Conservation (phyloP, 2,329 filamentous ascomycete species). For the Stenocarpella maydis region DNA sequence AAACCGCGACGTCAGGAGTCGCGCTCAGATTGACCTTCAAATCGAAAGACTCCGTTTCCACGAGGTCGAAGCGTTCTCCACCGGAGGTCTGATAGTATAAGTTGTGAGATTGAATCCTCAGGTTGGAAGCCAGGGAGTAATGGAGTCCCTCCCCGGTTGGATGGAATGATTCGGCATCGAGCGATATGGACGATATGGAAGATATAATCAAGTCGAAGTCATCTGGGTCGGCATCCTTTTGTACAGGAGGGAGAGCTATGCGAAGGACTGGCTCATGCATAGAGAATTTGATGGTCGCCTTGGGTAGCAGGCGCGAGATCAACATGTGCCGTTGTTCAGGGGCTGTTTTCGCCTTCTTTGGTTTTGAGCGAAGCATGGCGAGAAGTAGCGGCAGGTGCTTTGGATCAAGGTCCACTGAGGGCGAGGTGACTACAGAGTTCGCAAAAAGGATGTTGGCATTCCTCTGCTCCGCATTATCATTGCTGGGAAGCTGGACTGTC, state of each 20-base stretch:
- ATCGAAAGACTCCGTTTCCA: constrained; percentile 88
- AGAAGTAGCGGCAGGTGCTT: constrained; percentile 88
- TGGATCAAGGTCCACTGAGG: constrained; percentile 91
- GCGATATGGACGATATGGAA: constrained; percentile 89
- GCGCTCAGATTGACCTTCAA: constrained; percentile 86
- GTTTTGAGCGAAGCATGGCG: constrained; percentile 72
- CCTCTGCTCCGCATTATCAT: constrained; percentile 78
- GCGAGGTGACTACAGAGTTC: constrained; percentile 95
- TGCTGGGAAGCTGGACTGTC: constrained; percentile 80
- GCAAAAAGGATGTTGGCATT: constrained; percentile 97
- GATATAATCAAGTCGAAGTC: constrained; percentile 97
- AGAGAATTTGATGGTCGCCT: constrained; percentile 93
- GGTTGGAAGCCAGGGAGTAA: constrained; percentile 84
- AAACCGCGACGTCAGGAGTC: constrained; percentile 83
- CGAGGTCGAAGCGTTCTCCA: constrained; percentile 83
- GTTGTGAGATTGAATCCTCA: constrained; percentile 84
- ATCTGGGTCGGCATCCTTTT: constrained; percentile 69
- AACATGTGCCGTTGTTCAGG: constrained; percentile 66
- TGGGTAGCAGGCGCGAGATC: constrained; percentile 90
- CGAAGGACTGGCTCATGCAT: constrained; percentile 95
- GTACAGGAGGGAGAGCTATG: constrained; percentile 84
- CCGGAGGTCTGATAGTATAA: constrained; percentile 93
- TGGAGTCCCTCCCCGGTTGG: constrained; percentile 83
- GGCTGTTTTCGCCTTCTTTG: constrained; percentile 50
- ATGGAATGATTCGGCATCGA: constrained; percentile 97